phyloP scores from a whole-genome alignment of 345 rosid genomes.

The Geranium rotundifolium region DNA sequence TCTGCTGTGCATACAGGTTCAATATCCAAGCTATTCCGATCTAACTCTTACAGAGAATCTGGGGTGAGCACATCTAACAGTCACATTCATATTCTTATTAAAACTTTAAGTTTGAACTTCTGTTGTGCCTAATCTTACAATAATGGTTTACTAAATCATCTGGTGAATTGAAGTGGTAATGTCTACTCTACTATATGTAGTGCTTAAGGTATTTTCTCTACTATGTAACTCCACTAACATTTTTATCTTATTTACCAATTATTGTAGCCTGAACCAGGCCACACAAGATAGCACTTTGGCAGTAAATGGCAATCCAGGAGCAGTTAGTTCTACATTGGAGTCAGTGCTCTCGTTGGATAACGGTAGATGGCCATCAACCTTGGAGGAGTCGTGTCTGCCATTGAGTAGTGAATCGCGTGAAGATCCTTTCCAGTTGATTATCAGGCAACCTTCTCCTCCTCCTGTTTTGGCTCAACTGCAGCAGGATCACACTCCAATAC shows the following conservation, averaged over 20 bases:
- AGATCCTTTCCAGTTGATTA: slow-evolving; percentile 70
- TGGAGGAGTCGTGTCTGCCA: slow-evolving; percentile 34
- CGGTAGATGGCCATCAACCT: slow-evolving; percentile 62
- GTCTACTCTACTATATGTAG: background rate
- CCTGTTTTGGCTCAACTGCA: slow-evolving; percentile 86
- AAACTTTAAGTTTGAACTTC: background rate
- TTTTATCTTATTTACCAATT: slow-evolving; percentile 14
- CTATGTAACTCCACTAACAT: slow-evolving; percentile 15
- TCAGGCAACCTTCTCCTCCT: slow-evolving; percentile 85
- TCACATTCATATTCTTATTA: background rate
- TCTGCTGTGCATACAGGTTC: slow-evolving; percentile 40
- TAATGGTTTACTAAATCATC: background rate
- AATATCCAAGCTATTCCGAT: slow-evolving; percentile 67
- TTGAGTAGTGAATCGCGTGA: slow-evolving; percentile 44
- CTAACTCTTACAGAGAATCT: slow-evolving; percentile 32
- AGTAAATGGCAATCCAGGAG: slow-evolving; percentile 32
- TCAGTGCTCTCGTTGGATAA: slow-evolving; percentile 88
- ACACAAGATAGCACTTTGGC: slow-evolving; percentile 31
- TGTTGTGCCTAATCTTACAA: background rate
- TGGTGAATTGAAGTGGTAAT: background rate
- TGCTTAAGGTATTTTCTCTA: slow-evolving; percentile 1
- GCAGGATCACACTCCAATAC: slow-evolving; percentile 47
- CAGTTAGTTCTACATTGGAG: slow-evolving; percentile 41
- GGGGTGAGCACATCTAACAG: slow-evolving; percentile 25
- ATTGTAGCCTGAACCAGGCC: slow-evolving; percentile 36